Percentiles rank a stretch among this genome's conserved stretches.
phyloP scores from a whole-genome alignment of 208 protist genomes.

The Leishmania amazonensis region DNA sequence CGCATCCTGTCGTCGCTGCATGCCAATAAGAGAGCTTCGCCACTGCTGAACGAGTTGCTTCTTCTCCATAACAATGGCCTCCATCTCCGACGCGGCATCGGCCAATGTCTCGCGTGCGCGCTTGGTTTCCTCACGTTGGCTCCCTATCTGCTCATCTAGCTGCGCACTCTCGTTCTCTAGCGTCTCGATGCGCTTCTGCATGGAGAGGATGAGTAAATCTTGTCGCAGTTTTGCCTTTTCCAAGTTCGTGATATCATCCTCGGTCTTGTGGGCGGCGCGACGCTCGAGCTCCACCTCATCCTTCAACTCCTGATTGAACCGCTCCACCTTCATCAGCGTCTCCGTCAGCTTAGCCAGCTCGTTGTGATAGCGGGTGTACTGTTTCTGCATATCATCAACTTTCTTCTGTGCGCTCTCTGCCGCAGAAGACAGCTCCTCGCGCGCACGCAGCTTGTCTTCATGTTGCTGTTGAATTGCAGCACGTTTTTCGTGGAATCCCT shows the following conservation, averaged over 20 bases:
- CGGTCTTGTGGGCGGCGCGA: conserved; percentile 95
- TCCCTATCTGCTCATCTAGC: conserved; percentile 83
- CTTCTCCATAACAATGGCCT: conserved; percentile 94
- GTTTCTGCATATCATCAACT: conserved; percentile 89
- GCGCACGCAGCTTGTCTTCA: conserved; percentile 79
- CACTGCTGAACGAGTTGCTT: conserved; percentile 96
- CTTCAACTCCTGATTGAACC: conserved; percentile 95
- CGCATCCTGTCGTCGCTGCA: conserved; percentile 94
- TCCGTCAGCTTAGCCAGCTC: conserved; percentile 93
- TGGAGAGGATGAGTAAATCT: conserved; percentile 88
- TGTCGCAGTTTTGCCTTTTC: conserved; percentile 94
- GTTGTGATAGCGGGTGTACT: conserved; percentile 85
- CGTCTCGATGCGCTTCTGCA: conserved; percentile 85
- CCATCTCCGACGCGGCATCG: conserved; percentile 94
- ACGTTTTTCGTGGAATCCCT: conserved; percentile 91
- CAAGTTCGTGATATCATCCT: conserved; percentile 95
- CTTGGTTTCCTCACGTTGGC: conserved; percentile 92
- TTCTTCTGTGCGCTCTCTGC: conserved; percentile 67
- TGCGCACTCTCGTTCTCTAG: conserved; percentile 87
- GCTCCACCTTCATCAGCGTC: conserved; percentile 90
- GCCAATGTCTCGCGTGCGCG: conserved; percentile 86
- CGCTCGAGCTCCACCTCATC: conserved; percentile 93
- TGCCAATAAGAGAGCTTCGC: conserved; percentile 93
- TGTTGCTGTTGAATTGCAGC: conserved; percentile 67
- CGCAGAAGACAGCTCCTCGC: conserved; percentile 61